Conservation (phyloP, 805 yeast species). For the Cyberlindnera maritima region DNA sequence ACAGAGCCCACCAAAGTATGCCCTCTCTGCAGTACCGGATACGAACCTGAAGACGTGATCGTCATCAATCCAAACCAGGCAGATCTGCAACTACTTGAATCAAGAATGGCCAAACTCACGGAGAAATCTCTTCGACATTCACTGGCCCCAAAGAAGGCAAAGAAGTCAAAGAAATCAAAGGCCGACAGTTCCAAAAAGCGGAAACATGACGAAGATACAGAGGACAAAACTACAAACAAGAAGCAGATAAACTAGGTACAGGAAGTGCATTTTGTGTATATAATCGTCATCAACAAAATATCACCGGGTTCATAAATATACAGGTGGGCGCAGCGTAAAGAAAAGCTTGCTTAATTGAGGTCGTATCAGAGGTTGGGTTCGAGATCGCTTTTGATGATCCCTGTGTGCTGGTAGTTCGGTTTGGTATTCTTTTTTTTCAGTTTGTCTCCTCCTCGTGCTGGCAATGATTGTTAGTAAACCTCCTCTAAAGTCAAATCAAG, state of each 20-base stretch:
- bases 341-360: neutral
- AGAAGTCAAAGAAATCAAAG: constrained; percentile 18
- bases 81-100: constrained; percentile 21
- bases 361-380: neutral
- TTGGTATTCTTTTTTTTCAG: neutral
- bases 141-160: constrained; percentile 26
- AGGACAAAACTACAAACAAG: neutral
- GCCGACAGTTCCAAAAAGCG: constrained; percentile 24
- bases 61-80: constrained; percentile 33
- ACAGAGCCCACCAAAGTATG: constrained; percentile 25
- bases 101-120: constrained; percentile 26
- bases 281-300: neutral
- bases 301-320: neutral
- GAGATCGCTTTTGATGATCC: too few relatives aligned
- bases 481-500: neutral
- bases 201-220: constrained; percentile 4
- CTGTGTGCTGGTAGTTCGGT: too few relatives aligned
- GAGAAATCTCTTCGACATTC: constrained; percentile 36
- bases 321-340: neutral
- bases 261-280: neutral
- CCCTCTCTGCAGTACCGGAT: constrained; percentile 39
- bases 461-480: neutral
- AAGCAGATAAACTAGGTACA: neutral
- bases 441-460: constrained; percentile 4
- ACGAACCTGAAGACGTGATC: constrained; percentile 33